Percentiles rank a stretch among this genome's conserved stretches.
Conservation (phyloP, 164 flowering plant species). For the Macadamia integrifolia region DNA sequence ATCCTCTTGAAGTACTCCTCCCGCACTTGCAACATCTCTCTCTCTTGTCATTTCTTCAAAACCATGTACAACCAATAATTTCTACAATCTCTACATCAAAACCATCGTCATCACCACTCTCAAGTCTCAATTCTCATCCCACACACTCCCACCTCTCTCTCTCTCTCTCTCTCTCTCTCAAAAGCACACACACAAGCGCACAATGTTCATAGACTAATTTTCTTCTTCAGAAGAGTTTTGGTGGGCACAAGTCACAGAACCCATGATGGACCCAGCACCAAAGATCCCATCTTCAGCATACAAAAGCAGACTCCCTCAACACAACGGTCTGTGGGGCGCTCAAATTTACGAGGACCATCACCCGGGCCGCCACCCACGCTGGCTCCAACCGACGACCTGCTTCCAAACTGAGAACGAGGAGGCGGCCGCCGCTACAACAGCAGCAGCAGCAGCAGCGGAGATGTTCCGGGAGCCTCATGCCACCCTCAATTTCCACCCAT, state of each 20-base stretch:
- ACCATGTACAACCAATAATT: neutral
- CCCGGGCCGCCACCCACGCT: constrained; percentile 8
- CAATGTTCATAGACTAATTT: constrained; percentile 29
- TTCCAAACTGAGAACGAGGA: neutral
- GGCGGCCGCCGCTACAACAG: neutral
- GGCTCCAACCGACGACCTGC: constrained; percentile 1
- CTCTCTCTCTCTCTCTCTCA: constrained; percentile 20
- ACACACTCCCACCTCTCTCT: neutral
- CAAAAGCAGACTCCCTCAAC: constrained; percentile 8
- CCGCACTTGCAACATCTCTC: constrained; percentile 26
- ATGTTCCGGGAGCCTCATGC: constrained; percentile 3
- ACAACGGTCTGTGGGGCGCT: neutral
- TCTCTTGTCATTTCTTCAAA: neutral
- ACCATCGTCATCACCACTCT: neutral
- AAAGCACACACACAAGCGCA: no score
- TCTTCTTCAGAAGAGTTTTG: constrained; percentile 19
- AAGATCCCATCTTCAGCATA: constrained; percentile 10
- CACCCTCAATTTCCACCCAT: constrained; percentile 15
- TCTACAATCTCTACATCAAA: neutral
- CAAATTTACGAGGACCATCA: constrained; percentile 8
- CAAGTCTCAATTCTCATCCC: neutral
- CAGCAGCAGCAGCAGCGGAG: constrained; percentile 9
- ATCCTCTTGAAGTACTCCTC: constrained; percentile 41
- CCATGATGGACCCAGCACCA: constrained; percentile 16
- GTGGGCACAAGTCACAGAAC: constrained; percentile 23